phyloP scores from a whole-genome alignment of 1,284 basidiomycete species.

The Dichomitus squalens region DNA sequence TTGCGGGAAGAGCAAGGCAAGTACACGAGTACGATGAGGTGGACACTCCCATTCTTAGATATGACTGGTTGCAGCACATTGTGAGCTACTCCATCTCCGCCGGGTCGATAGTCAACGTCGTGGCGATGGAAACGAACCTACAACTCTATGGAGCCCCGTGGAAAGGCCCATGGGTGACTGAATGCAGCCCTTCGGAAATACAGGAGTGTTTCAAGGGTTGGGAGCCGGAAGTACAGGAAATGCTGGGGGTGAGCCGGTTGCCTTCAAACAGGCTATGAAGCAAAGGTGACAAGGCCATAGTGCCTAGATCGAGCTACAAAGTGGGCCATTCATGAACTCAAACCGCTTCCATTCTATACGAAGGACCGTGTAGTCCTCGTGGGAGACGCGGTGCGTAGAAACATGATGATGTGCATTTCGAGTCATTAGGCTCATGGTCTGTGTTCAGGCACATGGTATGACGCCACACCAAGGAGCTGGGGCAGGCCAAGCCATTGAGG shows the following conservation, averaged over 20 bases:
- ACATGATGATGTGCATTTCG: neutral
- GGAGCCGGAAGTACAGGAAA: constrained; percentile 35
- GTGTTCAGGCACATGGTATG: constrained; percentile 37
- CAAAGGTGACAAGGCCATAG: constrained; percentile 17
- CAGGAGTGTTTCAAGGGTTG: constrained; percentile 30
- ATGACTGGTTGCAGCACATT: constrained; percentile 29
- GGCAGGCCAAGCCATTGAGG: constrained; percentile 39
- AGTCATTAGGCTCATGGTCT: neutral
- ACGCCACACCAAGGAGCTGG: constrained; percentile 37
- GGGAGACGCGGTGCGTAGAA: constrained; percentile 20
- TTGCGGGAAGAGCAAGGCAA: constrained; percentile 36
- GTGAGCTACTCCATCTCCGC: constrained; percentile 36
- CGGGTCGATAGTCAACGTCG: constrained; percentile 35
- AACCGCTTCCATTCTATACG: constrained; percentile 18
- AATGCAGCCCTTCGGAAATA: constrained; percentile 29
- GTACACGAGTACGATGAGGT: neutral
- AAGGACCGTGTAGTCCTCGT: constrained; percentile 15
- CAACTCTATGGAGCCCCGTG: constrained; percentile 29
- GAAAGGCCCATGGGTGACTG: constrained; percentile 32
- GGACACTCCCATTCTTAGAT: too few relatives aligned
- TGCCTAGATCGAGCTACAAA: constrained; percentile 32
- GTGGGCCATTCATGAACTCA: constrained; percentile 36
- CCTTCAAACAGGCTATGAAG: neutral
- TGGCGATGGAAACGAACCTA: constrained; percentile 30
- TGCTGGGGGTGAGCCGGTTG: constrained; percentile 29